Base-by-base conservation (phyloP, 2,329 filamentous ascomycete species). In the Sporothrix dimorphospora region DNA sequence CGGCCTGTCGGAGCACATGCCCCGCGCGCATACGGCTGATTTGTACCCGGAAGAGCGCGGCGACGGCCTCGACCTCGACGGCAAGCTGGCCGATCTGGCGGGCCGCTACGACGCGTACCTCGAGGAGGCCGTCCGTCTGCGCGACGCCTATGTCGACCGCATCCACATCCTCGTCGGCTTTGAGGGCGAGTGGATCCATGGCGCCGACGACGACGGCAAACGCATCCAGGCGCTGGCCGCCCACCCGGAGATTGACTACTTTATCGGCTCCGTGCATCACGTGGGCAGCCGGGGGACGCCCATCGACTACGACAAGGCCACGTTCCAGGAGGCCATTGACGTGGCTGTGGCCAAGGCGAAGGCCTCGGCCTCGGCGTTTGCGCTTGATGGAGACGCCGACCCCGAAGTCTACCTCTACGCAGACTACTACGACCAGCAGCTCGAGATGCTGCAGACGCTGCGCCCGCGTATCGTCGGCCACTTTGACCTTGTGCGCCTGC, bases 1-100 rank as follows among this genome's bases (percentile, higher is more conserved):
- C 79, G 94, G 92, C 27, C 82, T 99, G 72, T 97, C 94, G 0
- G 96, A 99, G 82, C 96, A 99, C 82, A 98, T 99, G 89, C 94
- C 95, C 8, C 91, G 95, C 45, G 88, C 89, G 63, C 83, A 89
- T 67, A 81, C 86, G 47, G 84, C 87, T 72, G 95, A 99, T 82
- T 87, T 97, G 70, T 99, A 99, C 80, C 96, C 96, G 0, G 95
- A 97, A 84, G 96, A 99, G 85, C 91, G 92, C 75, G 77, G 77
- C 72, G 59, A 86, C 81, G 85, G 80, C 79, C 84, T 81, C 77
- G 79, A 88, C 77, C 83, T 85, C 3, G 76, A 84, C 61, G 81
- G 80, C 34, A 82, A 83, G 42, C 83, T 91, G 49, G 81, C 84
- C 4, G 79, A 76, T 24, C 84, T 91, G 1, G 77, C 80, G 6